phyloP scores from a whole-genome alignment of 306 rosid genomes.

The Alnus rubra region DNA sequence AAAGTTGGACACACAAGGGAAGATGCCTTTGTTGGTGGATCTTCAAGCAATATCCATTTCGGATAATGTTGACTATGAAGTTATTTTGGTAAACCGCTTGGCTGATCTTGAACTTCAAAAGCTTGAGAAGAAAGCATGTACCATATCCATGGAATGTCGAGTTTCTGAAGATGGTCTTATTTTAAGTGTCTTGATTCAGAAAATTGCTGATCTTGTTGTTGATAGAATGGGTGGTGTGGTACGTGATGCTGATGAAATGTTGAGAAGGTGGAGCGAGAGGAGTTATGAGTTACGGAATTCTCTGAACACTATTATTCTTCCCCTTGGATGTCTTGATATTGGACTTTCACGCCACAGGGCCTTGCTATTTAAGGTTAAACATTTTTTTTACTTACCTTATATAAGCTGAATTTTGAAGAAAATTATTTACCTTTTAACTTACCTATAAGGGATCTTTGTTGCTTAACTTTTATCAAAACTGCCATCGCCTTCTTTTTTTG shows the following conservation, averaged over 20 bases:
- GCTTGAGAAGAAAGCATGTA: conserved; percentile 65
- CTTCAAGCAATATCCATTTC: conserved; percentile 59
- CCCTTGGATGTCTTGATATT: conserved; percentile 85
- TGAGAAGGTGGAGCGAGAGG: conserved; percentile 72
- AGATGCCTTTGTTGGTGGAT: conserved; percentile 88
- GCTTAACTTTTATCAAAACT: conserved; percentile 14
- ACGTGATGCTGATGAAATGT: conserved; percentile 76
- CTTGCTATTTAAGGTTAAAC: conserved; percentile 86
- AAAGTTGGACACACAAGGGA: conserved; percentile 67
- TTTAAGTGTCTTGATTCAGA: conserved; percentile 79
- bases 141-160: conserved; percentile 48
- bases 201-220: conserved; percentile 85
- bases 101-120: conserved; percentile 67
- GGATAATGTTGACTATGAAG: conserved; percentile 72
- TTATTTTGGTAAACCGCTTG: conserved; percentile 71
- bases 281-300: conserved; percentile 70
- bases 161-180: conserved; percentile 61
- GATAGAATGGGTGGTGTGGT: conserved; percentile 97
- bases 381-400: conserved; percentile 16
- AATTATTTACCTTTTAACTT: conserved; percentile 15
- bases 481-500: not conserved
- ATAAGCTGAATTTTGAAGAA: conserved; percentile 9
- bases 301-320: conserved; percentile 63
- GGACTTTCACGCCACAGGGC: conserved; percentile 99
- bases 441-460: not conserved